Base-by-base conservation (phyloP, 192 early-diverging fungal genomes). In the Paraglomus brasilianum region DNA sequence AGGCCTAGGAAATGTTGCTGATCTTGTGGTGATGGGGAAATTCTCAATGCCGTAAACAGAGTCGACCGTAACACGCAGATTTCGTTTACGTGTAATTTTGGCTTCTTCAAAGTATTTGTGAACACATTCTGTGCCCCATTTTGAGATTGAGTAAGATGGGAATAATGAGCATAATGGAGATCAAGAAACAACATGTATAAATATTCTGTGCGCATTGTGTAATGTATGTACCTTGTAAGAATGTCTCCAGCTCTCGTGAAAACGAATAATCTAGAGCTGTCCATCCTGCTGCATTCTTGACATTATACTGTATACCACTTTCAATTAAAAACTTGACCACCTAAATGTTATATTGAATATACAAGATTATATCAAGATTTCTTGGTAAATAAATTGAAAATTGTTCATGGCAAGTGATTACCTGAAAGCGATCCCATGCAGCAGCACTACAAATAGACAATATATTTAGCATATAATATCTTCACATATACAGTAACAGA, bases 261-360 rank as follows among this genome's bases (percentile, higher is more conserved):
- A 43, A 67, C 30, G 66, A 51, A 67, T 67, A 67, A 40, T 67
- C 66, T 24, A 67, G 44, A 53, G 66, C 66, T 13, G 66, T 67
- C 66, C 66, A 67, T 22, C 66, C 66, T 8, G 66, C 21, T 19
- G 13, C 7, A 38, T 67, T 67, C 24, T 67, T 67, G 19, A 24
- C 50, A 7, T 48, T 51, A 53, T 53, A 67, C 21, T 53, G 48
- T 43, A 45, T 48, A 36, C 66, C 66, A 42, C 51, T 39, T 55
- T 67, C 66, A 38, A 67, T 67, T 22, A 67, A 39, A n/a, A 55
- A 14, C 21, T 48, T 55, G 21, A 67, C 66, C 9, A 15, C 66
- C 63, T 66, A 24, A 38, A 49, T 49, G 36, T 10, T 21, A 43
- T 43, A 43, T 24, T 15, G 46, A 24, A 43, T 15, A 8, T 8